Evolutionary conservation across 495 filamentous ascomycete species (phyloP), one percentile per base, ranked within the genome.

Genomic region (Neurospora sp.): DNA sequence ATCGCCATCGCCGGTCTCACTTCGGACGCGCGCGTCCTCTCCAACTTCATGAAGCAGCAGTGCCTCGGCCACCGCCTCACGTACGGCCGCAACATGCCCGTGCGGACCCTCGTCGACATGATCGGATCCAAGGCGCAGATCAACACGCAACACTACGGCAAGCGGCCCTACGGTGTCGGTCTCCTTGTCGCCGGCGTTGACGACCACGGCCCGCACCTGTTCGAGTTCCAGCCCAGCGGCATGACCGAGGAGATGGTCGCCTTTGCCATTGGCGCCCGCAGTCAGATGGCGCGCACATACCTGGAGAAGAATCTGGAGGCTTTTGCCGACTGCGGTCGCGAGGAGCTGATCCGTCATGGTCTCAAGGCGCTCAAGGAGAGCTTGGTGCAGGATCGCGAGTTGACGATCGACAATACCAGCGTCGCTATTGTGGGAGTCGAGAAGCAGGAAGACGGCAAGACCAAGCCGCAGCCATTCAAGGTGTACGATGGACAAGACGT

Each of bases 41-140:
- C 94, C 86, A 98, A 98, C 89, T 98, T 97, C 88, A 98, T 99
- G 96, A 98, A 98, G 86, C 93, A 97, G 84, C 96, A 98, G 84
- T 96, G 92, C 70, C 93, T 99, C 77, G 92, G 93, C 80, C 94
- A 93, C 73, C 93, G 93, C 79, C 92, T 99, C 79, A 96, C 94
- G 72, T 98, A 97, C 88, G 94, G 91, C 84, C 95, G 96, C 70
- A 89, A 94, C 72, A 94, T 99, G 78, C 92, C 92, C 18, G 85
- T 98, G 80, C 89, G 93, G 80, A 91, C 92, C 39, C 92, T 98
- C 76, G 94, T 97, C 71, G 86, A 88, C 31, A 90, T 94, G 82
- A 98, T 99, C 81, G 95, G 91, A 77, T 93, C 97, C 84, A 95
- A 97, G 83, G 96, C 96, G 44, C 96, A 99, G 85, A 92, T 91